Evolutionary conservation across 768 basidiomycete species (phyloP), one percentile per base, ranked within the genome.

Genomic region (Galerina sulciceps): DNA sequence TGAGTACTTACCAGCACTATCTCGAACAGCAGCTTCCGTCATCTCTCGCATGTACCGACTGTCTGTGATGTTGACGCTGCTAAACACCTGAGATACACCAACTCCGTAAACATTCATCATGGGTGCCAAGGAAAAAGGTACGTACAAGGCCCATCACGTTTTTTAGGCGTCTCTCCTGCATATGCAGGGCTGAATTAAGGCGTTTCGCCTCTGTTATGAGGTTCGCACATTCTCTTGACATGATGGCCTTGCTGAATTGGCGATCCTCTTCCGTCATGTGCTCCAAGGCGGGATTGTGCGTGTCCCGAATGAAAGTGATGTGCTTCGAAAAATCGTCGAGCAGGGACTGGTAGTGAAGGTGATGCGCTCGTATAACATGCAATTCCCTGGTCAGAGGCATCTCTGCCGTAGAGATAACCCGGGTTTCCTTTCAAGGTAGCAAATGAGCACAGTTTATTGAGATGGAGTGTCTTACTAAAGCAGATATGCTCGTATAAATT

Each of bases 341-440:
- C 14, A 88, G 77, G 9, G 81, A 79, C 6, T 75, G 72, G 67
- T 87, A 85, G 68, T 85, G 83, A 3, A 88, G 75, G 34, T 82
- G 78, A 59, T 87, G 85, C 0, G 86, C 86, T 37, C 82, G 83
- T 57, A 88, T 75, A 60, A 83, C 73, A 59, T 88, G 85, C 41
- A 88, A 73, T 49, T 83, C 78, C 14, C 74, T 80, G 2, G 86
- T 85, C 18, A 84, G 75, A n/a, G 62, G 65, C 67, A 77, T 75
- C 46, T 80, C 73, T 10, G 71, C 69, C 10, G 77, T 82, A 6
- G 59, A 55, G 15, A 84, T 80, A 15, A 82, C 81, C 38, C 71
- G 69, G 14, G 78, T 72, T 75, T 87, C 85, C 85, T 86, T 51
- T 50, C 48, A 49, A 34, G n/a, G 26, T 10, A 11, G 38, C 17